These are phyloP conservation scores for Stagonosporopsis vannaccii DNA, from an alignment of 2,329 filamentous ascomycete species.

Conservation along the genomic window DNA sequence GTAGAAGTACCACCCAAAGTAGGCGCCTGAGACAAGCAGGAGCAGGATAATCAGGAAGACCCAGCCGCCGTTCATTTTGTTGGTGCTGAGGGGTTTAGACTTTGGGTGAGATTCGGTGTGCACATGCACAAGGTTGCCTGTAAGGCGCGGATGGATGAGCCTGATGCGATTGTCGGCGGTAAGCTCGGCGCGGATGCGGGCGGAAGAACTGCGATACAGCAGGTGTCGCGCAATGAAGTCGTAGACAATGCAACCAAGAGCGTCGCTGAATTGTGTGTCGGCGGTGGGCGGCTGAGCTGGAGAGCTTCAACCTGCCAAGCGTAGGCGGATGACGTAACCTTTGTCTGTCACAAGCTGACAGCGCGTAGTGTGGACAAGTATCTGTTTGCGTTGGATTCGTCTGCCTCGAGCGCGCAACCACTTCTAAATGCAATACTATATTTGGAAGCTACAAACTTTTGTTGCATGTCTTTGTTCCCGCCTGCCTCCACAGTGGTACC, in stretches of 20 bases:
- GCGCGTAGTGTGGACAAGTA: background rate
- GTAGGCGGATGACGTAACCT: constrained; percentile 35
- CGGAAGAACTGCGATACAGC: constrained; percentile 12
- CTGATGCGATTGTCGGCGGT: constrained; percentile 12
- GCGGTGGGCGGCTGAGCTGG: constrained; percentile 31
- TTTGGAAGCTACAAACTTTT: background rate
- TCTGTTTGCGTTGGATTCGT: background rate
- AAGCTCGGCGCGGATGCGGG: constrained; percentile 15
- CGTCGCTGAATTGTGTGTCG: constrained; percentile 19
- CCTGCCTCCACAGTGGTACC: constrained; percentile 3
- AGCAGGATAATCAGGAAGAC: constrained; percentile 78
- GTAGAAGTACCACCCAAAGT: constrained; percentile 72
- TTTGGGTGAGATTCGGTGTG: constrained; percentile 19
- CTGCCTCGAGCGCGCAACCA: background rate
- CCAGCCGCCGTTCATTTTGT: constrained; percentile 51
- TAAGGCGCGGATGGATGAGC: constrained; percentile 12
- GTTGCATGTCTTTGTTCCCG: constrained; percentile 2
- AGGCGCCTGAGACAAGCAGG: constrained; percentile 66
- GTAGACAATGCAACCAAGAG: background rate
- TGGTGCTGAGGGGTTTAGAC: constrained; percentile 24
- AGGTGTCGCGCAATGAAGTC: background rate
- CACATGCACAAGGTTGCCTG: constrained; percentile 22
- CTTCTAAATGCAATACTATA: background rate
- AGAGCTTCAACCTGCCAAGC: constrained; percentile 27
- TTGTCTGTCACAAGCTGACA: constrained; percentile 12